Base-by-base conservation (phyloP, 306 rosid genomes). In the Trifolium fragiferum region DNA sequence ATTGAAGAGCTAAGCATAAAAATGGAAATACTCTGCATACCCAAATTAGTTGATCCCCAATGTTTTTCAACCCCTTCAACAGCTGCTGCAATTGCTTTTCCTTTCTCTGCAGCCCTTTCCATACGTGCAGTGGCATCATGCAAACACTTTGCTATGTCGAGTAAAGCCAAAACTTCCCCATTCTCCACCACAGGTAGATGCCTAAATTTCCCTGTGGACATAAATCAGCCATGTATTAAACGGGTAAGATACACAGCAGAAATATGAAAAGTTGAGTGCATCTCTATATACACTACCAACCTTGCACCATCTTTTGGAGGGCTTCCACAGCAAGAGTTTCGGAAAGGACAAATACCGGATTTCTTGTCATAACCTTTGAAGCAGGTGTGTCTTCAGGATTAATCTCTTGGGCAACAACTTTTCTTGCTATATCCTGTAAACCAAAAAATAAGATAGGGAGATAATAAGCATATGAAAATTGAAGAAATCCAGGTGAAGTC, bases 101-200 rank as follows among this genome's bases (percentile, higher is more conserved):
- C 99, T 84, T 95, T 95, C 83, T 95, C 99, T 49, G 98, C 92
- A 33, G 98, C 99, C 85, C 99, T 89, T 83, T 95, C 99, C 99
- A 95, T 87, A 46, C 99, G 96, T 37, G 98, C 97, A 82, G 92
- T 92, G 51, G 99, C 99, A 84, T 95, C 99, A 73, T 92, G 84
- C 80, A 95, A 86, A 79, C 99, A 95, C 82, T 95, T 95, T 60
- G 99, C 97, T 85, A 95, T 95, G 86, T 95, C 98, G 76, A 95
- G 98, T 75, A 95, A 84, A 68, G 97, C 98, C 83, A 95, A 65
- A 66, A 95, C 99, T 85, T 92, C 99, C 84, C 99, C 99, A 73
- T 90, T 92, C 75, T 95, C 98, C 75, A 95, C 99, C 74, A 95
- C 98, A 55, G 99, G 99, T 67, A 95, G 82, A 80, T 95, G 99